These are phyloP conservation scores for Cryphonectria carpinicola DNA, from an alignment of 2,329 filamentous ascomycete species.

Conservation along the genomic window DNA sequence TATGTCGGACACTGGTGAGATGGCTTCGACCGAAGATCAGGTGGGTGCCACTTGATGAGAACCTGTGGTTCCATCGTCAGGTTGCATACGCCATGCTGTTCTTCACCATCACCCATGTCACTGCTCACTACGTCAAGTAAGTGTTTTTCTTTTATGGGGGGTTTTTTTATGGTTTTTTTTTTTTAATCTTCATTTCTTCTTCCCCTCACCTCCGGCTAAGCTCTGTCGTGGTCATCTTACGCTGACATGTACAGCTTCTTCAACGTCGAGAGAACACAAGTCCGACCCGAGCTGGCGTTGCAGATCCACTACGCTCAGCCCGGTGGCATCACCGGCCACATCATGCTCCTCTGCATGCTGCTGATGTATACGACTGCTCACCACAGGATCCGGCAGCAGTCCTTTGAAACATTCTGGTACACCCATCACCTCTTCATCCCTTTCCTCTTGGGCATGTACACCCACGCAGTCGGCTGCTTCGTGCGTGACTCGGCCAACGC, in stretches of 20 bases:
- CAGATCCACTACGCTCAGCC: slow-evolving; percentile 91
- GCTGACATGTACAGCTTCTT: slow-evolving; percentile 69
- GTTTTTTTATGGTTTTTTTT: too few relatives aligned
- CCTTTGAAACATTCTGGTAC: slow-evolving; percentile 99
- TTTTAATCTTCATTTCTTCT: too few relatives aligned
- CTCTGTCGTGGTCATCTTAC: background rate
- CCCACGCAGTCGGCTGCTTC: slow-evolving; percentile 94
- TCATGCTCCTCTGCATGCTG: slow-evolving; percentile 99
- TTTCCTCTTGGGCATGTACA: slow-evolving; percentile 91
- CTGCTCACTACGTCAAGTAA: slow-evolving; percentile 92
- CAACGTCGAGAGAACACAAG: slow-evolving; percentile 85
- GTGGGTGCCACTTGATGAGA: slow-evolving; percentile 94
- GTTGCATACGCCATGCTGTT: slow-evolving; percentile 86
- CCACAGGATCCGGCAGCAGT: slow-evolving; percentile 91
- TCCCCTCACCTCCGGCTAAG: background rate
- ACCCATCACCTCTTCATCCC: slow-evolving; percentile 98
- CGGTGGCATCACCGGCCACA: slow-evolving; percentile 91
- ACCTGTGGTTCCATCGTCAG: slow-evolving; percentile 95
- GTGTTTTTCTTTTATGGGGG: slow-evolving; percentile 36
- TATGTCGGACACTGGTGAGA: slow-evolving; percentile 89
- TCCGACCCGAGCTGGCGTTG: slow-evolving; percentile 78
- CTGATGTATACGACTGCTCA: slow-evolving; percentile 98
- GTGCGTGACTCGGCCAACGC: slow-evolving; percentile 77
- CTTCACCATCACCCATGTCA: slow-evolving; percentile 77
- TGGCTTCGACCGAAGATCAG: slow-evolving; percentile 83